These are phyloP conservation scores for Pachysandra terminalis DNA, from an alignment of 164 flowering plant species.

Conservation along the genomic window DNA sequence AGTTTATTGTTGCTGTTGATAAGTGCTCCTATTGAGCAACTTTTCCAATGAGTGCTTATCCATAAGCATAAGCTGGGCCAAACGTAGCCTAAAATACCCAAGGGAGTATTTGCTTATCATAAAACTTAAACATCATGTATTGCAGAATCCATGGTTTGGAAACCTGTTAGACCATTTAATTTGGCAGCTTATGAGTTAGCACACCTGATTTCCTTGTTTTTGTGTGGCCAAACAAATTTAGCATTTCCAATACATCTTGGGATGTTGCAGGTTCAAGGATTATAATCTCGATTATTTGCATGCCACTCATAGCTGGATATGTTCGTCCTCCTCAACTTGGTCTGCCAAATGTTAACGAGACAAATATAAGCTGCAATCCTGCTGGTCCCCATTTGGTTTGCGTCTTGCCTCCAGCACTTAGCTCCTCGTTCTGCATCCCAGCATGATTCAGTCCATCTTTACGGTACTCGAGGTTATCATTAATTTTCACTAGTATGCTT, in stretches of 20 bases:
- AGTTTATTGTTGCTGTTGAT: too few relatives aligned
- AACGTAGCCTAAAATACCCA: too few relatives aligned
- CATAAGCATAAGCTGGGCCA: too few relatives aligned
- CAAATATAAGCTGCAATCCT: constrained; percentile 86
- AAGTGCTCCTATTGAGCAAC: too few relatives aligned
- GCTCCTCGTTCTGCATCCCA: constrained; percentile 90
- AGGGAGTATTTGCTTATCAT: not conserved
- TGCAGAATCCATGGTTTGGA: not conserved
- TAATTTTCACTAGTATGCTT: not conserved
- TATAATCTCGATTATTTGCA: constrained; percentile 67
- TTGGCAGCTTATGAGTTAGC: not conserved
- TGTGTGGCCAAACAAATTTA: not conserved
- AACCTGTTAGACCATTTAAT: not conserved
- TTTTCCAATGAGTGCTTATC: too few relatives aligned
- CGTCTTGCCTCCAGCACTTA: constrained; percentile 84
- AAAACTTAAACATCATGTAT: not conserved
- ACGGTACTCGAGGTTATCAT: constrained; percentile 1
- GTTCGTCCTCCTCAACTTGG: constrained; percentile 89
- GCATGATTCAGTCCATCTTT: constrained; percentile 27
- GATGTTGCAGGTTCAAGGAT: constrained; percentile 73
- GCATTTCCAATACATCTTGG: not conserved
- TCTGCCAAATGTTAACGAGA: constrained; percentile 61
- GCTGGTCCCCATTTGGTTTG: constrained; percentile 90
- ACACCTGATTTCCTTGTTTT: not conserved
- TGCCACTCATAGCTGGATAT: constrained; percentile 87